Conservation (phyloP, 1,284 basidiomycete genomes). For the Leccinum pachyderme region DNA sequence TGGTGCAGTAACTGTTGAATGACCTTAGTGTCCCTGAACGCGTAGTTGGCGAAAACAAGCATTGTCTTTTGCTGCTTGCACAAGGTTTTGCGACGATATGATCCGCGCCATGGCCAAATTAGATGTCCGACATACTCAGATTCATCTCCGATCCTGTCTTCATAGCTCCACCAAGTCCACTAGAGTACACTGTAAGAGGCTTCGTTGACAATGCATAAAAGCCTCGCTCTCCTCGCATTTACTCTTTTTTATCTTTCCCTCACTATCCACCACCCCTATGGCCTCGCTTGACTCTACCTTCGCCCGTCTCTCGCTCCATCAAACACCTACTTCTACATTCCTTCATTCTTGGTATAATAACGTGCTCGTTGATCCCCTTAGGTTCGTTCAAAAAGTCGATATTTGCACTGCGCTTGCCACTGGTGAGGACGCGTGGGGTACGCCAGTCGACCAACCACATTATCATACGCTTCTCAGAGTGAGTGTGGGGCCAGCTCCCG, state of each 20-base stretch:
- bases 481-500: neutral
- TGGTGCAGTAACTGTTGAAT: too few species aligned
- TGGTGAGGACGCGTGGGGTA: slow-evolving; percentile 4
- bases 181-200: too few species aligned
- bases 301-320: neutral
- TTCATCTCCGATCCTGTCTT: too few species aligned
- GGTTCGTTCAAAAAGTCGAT: neutral
- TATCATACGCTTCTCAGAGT: slow-evolving; percentile 10
- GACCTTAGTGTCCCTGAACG: too few species aligned
- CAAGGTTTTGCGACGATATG: too few species aligned
- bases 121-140: too few species aligned
- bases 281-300: neutral
- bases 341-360: neutral
- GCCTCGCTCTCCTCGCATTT: neutral
- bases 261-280: neutral
- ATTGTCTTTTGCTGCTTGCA: too few species aligned
- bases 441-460: neutral
- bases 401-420: neutral
- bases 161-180: too few species aligned
- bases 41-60: too few species aligned
- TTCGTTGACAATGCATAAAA: neutral
- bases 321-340: neutral
- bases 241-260: neutral
- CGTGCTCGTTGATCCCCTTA: neutral
- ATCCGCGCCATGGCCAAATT: too few species aligned